Evolutionary conservation across 2,329 filamentous ascomycete species (phyloP).

Genomic region (Trichoderma asperellum): DNA sequence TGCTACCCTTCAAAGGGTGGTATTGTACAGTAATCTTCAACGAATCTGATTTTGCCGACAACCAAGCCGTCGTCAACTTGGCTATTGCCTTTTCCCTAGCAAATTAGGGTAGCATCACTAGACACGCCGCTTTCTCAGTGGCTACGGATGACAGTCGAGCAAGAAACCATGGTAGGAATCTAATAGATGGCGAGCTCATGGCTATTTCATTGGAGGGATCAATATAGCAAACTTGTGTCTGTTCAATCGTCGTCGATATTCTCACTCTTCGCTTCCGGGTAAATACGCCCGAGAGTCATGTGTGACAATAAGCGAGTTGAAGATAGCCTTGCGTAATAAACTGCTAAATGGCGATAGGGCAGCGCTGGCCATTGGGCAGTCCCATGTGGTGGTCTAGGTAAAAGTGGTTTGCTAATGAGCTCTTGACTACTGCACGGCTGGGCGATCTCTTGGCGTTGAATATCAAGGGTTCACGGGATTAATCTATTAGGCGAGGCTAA

Average conservation of each 20-base stretch:
- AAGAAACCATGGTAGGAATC: not conserved
- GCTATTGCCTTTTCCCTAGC: not conserved
- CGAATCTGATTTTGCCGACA: not conserved
- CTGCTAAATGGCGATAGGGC: not conserved
- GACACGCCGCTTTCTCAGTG: not conserved
- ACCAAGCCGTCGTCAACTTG: not conserved
- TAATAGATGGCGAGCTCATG: not conserved
- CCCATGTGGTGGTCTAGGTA: conserved; percentile 15
- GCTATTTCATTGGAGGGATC: not conserved
- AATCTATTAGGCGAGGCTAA: not conserved
- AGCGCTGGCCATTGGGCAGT: not conserved
- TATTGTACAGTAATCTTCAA: not conserved
- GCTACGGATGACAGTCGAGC: not conserved
- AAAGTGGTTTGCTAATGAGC: conserved; percentile 7
- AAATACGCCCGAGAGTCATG: not conserved
- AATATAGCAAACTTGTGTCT: not conserved
- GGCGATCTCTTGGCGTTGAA: conserved; percentile 11
- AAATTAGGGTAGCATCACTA: not conserved
- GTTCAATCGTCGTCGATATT: not conserved
- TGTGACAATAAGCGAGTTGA: not conserved
- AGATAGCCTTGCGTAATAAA: conserved; percentile 13
- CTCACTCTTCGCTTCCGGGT: not conserved
- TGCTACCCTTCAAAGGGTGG: not conserved
- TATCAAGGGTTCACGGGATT: conserved; percentile 10
- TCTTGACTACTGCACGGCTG: not conserved